These are phyloP conservation scores for Aspergillus sp. DNA, from an alignment of 2,329 filamentous ascomycete genomes.

Conservation along the genomic window DNA sequence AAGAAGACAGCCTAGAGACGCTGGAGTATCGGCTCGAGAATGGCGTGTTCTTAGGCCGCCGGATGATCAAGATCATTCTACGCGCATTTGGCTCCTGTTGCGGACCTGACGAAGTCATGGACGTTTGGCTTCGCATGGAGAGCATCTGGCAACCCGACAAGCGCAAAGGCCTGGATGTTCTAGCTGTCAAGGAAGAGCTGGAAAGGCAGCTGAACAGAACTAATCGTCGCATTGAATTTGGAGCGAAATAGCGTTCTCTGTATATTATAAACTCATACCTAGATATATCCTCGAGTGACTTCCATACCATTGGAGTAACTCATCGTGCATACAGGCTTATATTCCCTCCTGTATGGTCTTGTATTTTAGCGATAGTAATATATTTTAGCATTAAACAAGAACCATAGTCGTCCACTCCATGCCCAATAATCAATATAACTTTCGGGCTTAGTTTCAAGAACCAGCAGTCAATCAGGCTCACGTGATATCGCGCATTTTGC, in stretches of 20 bases:
- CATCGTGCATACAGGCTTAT: background rate
- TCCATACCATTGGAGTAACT: background rate
- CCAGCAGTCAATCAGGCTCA: constrained; percentile 14
- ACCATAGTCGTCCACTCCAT: background rate
- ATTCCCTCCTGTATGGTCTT: background rate
- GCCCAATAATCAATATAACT: too few relatives aligned
- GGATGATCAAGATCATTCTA: constrained; percentile 39
- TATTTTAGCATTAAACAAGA: background rate
- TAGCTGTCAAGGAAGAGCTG: constrained; percentile 38
- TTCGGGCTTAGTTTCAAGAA: background rate
- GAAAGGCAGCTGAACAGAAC: constrained; percentile 33
- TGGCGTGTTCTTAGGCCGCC: constrained; percentile 42
- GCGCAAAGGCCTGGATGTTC: constrained; percentile 36
- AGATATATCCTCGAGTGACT: constrained; percentile 19
- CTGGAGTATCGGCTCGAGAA: constrained; percentile 37
- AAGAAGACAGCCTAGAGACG: constrained; percentile 17
- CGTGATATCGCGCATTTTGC: constrained; percentile 26
- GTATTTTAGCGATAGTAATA: constrained; percentile 11
- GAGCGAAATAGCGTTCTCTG: background rate
- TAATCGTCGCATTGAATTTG: background rate
- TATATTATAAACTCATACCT: constrained; percentile 23
- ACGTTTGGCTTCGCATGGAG: constrained; percentile 41
- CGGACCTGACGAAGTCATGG: constrained; percentile 35
- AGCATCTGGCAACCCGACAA: constrained; percentile 40
- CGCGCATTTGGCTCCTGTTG: constrained; percentile 41